These are phyloP conservation scores for Solanum virginianum DNA, from an alignment of 257 asterid species.

Conservation along the genomic window DNA sequence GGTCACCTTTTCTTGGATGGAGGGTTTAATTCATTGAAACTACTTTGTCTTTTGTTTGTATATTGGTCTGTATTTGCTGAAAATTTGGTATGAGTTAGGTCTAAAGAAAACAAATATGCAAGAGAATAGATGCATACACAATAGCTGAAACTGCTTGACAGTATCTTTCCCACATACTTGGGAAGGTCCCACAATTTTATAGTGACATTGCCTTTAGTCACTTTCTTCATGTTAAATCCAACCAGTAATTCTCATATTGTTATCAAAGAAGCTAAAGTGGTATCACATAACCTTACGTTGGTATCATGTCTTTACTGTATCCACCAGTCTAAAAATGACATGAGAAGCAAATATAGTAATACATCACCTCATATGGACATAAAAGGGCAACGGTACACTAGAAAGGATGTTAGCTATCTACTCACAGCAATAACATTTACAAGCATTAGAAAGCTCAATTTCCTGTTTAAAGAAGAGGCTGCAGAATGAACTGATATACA, in stretches of 20 bases:
- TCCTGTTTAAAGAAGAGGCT: constrained; percentile 98
- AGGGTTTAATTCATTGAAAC: background rate
- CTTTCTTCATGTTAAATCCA: constrained; percentile 93
- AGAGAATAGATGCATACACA: constrained; percentile 44
- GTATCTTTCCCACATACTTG: constrained; percentile 98
- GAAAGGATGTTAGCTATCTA: constrained; percentile 1
- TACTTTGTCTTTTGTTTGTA: background rate
- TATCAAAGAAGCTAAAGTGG: background rate
- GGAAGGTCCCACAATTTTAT: constrained; percentile 95
- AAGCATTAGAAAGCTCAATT: constrained; percentile 97
- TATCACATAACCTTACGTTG: constrained; percentile 25
- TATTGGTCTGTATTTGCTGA: background rate
- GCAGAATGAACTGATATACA: constrained; percentile 7
- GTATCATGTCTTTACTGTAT: constrained; percentile 97
- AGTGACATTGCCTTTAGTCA: constrained; percentile 94
- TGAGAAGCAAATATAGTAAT: constrained; percentile 4
- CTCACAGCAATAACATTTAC: constrained; percentile 95
- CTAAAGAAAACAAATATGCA: no score
- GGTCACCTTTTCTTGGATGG: background rate
- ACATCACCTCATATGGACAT: background rate
- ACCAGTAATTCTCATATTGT: constrained; percentile 10
- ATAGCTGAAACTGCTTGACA: constrained; percentile 98
- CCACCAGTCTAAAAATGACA: constrained; percentile 70
- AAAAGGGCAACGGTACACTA: background rate
- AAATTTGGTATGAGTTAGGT: background rate